Base-by-base conservation (phyloP, 192 early-diverging fungal genomes). In the Rhizoclosmatium sp. region DNA sequence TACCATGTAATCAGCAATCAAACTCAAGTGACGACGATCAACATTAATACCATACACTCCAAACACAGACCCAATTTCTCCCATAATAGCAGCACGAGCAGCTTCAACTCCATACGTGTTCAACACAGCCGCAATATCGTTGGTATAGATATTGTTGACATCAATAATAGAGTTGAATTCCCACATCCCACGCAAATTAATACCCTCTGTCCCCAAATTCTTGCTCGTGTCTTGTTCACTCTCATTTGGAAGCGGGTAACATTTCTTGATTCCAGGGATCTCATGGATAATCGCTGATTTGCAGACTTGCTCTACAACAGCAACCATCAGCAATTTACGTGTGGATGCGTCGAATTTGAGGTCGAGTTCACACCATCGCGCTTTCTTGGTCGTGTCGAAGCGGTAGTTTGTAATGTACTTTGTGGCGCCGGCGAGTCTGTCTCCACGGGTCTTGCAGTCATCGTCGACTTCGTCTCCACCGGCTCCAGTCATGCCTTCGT, bases 1-100 rank as follows among this genome's bases (percentile, higher is more conserved):
- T 83, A 91, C 91, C 98, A 99, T 99, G 82, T 97, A 98, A 81
- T 99, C 98, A 56, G 97, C 97, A 84, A 99, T 97, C 75, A 99
- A 81, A 48, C 91, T 91, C 84, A 99, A 91, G 82, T 99, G 98
- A n/a, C 97, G 93, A 51, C 86, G 86, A 84, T 99, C 94, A 68
- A 99, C 94, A 59, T 84, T 88, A 72, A 99, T 99, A 65, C 96
- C 93, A 81, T 99, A 99, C 2, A 93, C 95, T 49, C 88, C 92
- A 80, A 99, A 99, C 46, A 99, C 98, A 39, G 87, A 86, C 4
- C 91, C 90, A 64, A 99, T 91, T 87, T 99, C 97, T 66, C 93
- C 91, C 82, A 98, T 93, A 66, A 99, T 97, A 19, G 96, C 90
- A 46, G 88, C 90, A 10, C 97, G 88, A 0, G 97, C 97, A 0